Base-by-base conservation (phyloP, 352 stramenopile species). In the Phytopythium sindhum region DNA sequence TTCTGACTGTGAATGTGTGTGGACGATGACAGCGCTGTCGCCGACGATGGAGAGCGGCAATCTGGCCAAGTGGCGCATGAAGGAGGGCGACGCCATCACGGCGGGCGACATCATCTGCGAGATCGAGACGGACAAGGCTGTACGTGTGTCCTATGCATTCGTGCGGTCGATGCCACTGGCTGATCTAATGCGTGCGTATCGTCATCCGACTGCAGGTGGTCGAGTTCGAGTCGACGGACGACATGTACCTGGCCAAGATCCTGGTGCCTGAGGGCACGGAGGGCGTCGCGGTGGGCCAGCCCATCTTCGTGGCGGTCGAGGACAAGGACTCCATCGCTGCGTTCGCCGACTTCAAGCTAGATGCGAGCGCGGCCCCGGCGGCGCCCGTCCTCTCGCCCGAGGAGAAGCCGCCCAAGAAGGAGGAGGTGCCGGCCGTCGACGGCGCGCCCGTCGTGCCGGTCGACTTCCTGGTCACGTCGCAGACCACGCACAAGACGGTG, bases 71-170 rank as follows among this genome's bases (percentile, higher is more conserved):
- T 99, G 97, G 96, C 94, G 93, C 69, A 61, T 86, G 60, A 95
- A 97, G 74, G 92, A 98, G 64, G 97, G 97, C 33, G 90, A 98
- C 42, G 78, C 77, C 31, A 98, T 99, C 74, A 75, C 66, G 26
- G 90, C 97, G 0, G 97, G 97, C 29, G 94, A 98, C 73, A 92
- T 98, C 37, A 89, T 99, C 61, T 98, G 93, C 74, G 86, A 98
- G 66, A 97, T 99, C 61, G 97, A 99, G 78, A 99, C 97, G 2
- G 97, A 99, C 84, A 99, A 99, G 85, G 97, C 97, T 15, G 96
- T 80, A 58, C 37, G 72, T 68, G n/a, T 2, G 44, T 2, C 17
- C 0, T 29, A 11, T 24, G 2, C 1, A 44, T 23, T 2, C 17
- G 23, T 56, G 35, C 9, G 54, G 23, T 24, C 47, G 35, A n/a